phyloP scores from a whole-genome alignment of 371 early-diverging fungal genomes.

The Mortierella sp. region DNA sequence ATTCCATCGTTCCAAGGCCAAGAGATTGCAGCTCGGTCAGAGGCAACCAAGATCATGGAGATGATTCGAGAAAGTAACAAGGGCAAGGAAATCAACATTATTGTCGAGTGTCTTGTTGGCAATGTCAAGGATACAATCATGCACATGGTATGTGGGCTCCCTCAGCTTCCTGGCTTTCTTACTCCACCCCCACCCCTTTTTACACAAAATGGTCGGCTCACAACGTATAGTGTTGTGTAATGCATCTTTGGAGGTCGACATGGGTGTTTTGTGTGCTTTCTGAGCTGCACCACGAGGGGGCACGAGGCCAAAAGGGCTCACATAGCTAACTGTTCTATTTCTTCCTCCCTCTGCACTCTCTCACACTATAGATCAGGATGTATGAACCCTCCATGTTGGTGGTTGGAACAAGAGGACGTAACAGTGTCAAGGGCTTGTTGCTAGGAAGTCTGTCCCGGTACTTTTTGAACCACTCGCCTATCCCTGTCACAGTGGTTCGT shows the following conservation, averaged over 20 bases:
- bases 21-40: constrained; percentile 59
- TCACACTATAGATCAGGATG: constrained; percentile 59
- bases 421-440: constrained; percentile 65
- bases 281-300: too few relatives aligned
- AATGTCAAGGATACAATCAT: constrained; percentile 70
- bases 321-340: not conserved
- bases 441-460: constrained; percentile 67
- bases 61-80: constrained; percentile 57
- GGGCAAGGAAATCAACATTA: constrained; percentile 60
- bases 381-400: constrained; percentile 69
- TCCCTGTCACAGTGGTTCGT: constrained; percentile 68
- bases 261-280: too few relatives aligned
- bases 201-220: too few relatives aligned
- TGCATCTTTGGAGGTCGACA: too few relatives aligned
- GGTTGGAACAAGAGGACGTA: constrained; percentile 68
- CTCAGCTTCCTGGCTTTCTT: too few relatives aligned
- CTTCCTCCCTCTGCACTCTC: not conserved
- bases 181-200: too few relatives aligned
- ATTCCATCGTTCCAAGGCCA: constrained; percentile 58
- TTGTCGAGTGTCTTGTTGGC: constrained; percentile 71
- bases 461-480: constrained; percentile 67
- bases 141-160: constrained; percentile 58
- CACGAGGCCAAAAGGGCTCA: not conserved
- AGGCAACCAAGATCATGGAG: constrained; percentile 63
- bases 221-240: too few relatives aligned